Base-by-base conservation (phyloP, 202 grass and related monocot genomes). In the Musa balbisiana region DNA sequence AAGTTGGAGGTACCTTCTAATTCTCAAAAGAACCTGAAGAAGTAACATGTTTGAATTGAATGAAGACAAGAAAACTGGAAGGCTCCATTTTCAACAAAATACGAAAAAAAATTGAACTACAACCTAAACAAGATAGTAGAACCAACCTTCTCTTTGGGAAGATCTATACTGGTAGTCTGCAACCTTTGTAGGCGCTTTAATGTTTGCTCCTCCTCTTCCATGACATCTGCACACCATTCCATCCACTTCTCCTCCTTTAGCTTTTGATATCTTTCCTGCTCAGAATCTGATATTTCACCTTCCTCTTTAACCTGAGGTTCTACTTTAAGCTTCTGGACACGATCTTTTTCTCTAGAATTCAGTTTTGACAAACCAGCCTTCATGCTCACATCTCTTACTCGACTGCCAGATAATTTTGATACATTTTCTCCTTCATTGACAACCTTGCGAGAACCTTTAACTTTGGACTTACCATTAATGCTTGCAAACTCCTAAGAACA, bases 211-310 rank as follows among this genome's bases (percentile, higher is more conserved):
- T 99, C 91, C 0, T 92, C 95, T 64, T 83, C 87, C 84, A 99
- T 92, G 67, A 94, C 95, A 82, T 92, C 95, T 77, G 88, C 81
- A 85, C 95, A 99, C 95, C 95, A 99, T 88, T 94, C 95, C 82
- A 87, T 82, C 95, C 95, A 99, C 82, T 99, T 99, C 70, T 94
- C 95, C 78, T 99, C 95, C 80, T 99, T 99, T 69, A 94, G 82
- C 51, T 89, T 78, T 72, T 87, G 88, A 78, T 92, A 90, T 76
- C 82, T 93, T 71, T 94, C 88, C 8, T 87, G 91, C 79, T 99
- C 95, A 51, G 89, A 91, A 76, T 99, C 95, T 62, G 95, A 99
- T 84, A 99, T 99, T 87, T 99, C 95, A 81, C 95, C 95, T 86
- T 99, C 95, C 85, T 99, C 95, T 82, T 90, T 99, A 73, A 88